Evolutionary conservation across 148 eudicot species (phyloP), one percentile per base, ranked within the genome.

Genomic region (Fagopyrum tataricum): DNA sequence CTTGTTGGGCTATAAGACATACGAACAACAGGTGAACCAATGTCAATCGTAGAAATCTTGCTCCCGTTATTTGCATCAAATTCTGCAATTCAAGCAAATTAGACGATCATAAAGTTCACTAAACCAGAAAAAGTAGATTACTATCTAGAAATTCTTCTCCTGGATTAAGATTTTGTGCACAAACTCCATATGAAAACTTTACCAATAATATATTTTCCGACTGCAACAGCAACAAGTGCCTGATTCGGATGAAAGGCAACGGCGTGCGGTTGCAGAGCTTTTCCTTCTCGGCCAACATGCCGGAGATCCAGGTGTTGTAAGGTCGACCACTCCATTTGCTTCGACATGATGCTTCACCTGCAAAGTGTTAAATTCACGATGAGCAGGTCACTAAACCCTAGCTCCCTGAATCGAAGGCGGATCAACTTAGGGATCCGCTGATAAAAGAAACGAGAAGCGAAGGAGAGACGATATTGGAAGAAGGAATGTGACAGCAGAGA

Each of bases 291-390:
- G 31, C 96, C 97, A 1, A 89, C 87, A 76, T 95, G 98, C 42
- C 98, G 90, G 76, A 95, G 98, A 90, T 91, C 98, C 72, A 95
- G 80, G 80, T 95, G 98, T 70, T 90, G 93, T 74, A 95, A 74
- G 15, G 98, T 88, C 42, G 91, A 46, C 97, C 98, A 95, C 97
- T 95, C 98, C 98, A 95, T 94, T 76, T 24, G 20, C 53, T 56
- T 70, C 68, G 48, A 73, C 37, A 56, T 40, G 24, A 59, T 23
- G 66, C 41, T 64, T 64, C 69, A 6, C 69, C 69, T 64, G 43
- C 69, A 37, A 26, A 15, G 10, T 64, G 14, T 51, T 31, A 1
- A 41, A 71, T 37, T 21, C 17, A 1, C 8, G 48, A 62, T 26
- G 3, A 58, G 42, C 70, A 10, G 18, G 14, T 37, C 43, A 14